phyloP scores from a whole-genome alignment of 257 asterid genomes.

The Thymus quinquecostatus region DNA sequence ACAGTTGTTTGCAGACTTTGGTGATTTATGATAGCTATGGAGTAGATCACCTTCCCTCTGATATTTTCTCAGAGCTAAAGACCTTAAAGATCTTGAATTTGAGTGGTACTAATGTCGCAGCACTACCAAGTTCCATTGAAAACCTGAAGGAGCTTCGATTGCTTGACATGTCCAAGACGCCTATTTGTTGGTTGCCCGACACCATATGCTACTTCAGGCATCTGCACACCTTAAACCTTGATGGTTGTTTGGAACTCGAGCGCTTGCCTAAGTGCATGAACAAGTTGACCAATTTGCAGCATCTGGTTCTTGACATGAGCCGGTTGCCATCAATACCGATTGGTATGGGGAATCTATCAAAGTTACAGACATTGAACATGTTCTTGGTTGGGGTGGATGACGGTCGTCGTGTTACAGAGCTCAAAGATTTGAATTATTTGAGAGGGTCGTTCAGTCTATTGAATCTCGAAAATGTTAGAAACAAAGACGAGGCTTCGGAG shows the following conservation, averaged over 20 bases:
- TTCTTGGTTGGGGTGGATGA: conserved; percentile 26
- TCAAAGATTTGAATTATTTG: conserved; percentile 27
- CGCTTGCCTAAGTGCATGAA: conserved; percentile 24
- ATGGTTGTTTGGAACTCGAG: conserved; percentile 15
- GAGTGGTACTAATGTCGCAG: conserved; percentile 26
- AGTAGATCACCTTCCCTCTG: background rate
- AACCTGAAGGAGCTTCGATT: conserved; percentile 14
- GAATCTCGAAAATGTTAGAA: conserved; percentile 29
- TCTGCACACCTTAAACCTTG: conserved; percentile 26
- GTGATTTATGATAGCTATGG: conserved; percentile 10
- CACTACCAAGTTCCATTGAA: conserved; percentile 29
- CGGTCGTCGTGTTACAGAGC: conserved; percentile 19
- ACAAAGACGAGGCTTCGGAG: conserved; percentile 21
- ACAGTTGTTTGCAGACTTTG: conserved; percentile 10
- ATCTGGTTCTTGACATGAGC: conserved; percentile 33
- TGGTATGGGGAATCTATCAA: conserved; percentile 33
- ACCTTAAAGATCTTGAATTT: conserved; percentile 24
- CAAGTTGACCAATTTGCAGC: conserved; percentile 23
- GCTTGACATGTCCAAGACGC: conserved; percentile 32
- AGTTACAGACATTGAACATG: conserved; percentile 26
- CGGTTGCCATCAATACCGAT: conserved; percentile 28
- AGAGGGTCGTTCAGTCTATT: conserved; percentile 32
- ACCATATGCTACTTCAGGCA: conserved; percentile 15
- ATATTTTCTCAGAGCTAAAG: conserved; percentile 26
- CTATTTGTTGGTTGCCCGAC: conserved; percentile 33